Evolutionary conservation across 2,329 filamentous ascomycete species (phyloP).

Genomic region (Nectriaceae sp.): DNA sequence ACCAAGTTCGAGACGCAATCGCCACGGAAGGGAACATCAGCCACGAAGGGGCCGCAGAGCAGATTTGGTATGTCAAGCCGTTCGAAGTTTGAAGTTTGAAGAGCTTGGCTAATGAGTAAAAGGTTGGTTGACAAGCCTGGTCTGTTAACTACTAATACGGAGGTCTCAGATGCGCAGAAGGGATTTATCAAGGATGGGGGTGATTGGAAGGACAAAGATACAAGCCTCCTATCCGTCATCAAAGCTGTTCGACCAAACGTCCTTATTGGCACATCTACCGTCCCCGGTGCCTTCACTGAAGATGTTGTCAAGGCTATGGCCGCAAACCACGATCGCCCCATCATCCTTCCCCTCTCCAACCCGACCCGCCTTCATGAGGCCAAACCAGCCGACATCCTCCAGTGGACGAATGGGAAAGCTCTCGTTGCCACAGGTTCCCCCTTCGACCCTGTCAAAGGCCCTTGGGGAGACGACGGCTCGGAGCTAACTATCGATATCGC

Average conservation of each 20-base stretch:
- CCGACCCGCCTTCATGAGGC: slow-evolving; percentile 85
- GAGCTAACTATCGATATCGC: slow-evolving; percentile 56
- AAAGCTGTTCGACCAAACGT: slow-evolving; percentile 75
- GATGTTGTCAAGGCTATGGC: slow-evolving; percentile 77
- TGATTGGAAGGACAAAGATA: slow-evolving; percentile 62
- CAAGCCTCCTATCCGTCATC: slow-evolving; percentile 66
- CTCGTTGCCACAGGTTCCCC: slow-evolving; percentile 84
- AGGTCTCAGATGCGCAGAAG: slow-evolving; percentile 68
- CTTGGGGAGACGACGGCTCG: slow-evolving; percentile 50
- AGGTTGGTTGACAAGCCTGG: slow-evolving; percentile 84
- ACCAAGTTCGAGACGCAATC: slow-evolving; percentile 81
- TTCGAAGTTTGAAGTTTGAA: not conserved
- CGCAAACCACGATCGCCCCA: slow-evolving; percentile 69
- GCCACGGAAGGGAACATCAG: slow-evolving; percentile 65
- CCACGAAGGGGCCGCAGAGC: slow-evolving; percentile 73
- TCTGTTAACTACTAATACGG: slow-evolving; percentile 64
- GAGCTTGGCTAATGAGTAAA: not conserved
- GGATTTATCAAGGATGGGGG: slow-evolving; percentile 64
- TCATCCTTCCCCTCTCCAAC: slow-evolving; percentile 81
- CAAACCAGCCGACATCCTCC: slow-evolving; percentile 70
- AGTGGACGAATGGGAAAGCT: slow-evolving; percentile 77
- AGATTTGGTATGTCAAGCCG: slow-evolving; percentile 70
- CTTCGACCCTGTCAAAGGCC: slow-evolving; percentile 70
- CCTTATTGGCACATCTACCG: slow-evolving; percentile 81
- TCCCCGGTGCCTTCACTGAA: slow-evolving; percentile 74